Base-by-base conservation (phyloP, 768 basidiomycete species). In the Hemileccinum rubropunctum region DNA sequence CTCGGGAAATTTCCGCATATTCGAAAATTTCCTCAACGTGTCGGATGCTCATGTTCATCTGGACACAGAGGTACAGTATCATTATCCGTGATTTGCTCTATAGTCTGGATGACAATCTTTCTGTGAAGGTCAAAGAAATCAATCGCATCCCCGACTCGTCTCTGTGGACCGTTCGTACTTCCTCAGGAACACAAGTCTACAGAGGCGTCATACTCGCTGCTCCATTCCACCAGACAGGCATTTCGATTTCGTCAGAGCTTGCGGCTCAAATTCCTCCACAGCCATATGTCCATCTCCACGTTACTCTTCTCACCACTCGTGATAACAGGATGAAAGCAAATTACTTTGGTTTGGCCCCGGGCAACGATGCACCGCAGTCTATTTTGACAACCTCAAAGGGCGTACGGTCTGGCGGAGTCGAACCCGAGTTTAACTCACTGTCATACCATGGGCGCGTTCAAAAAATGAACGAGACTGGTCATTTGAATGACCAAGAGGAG, bases 281-380 rank as follows among this genome's bases (percentile, higher is more conserved):
- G 56, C 82, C 84, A 18, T 97, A 95, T 63, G 78, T 92, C 41
- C 81, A 78, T 56, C 81, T 98, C 2, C 90, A 95, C 63, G 93
- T 95, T 44, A 97, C 95, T 10, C 77, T 93, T 18, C 74, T 98
- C 34, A 78, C 84, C n/a, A 98, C 95, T 2, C 83, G 83, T 11
- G 73, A 83, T 2, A 69, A 83, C 4, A 68, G 66, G 10, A 73
- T 86, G 8, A 77, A 82, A 54, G 72, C 90, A 0, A 68, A 71
- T 3, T 92, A 91, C 69, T 94, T 98, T 65, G 78, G 75, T 41
- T 72, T 88, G 30, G 52, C 73, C 2, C 40, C 72, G 0, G 65
- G 69, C 20, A 63, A 72, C 3, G 62, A 63, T 26, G 69, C 83
- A 2, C 89, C 94, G 0, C 71, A 68, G 15, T 79, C 80, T 61